Conservation (phyloP, 345 rosid species). For the Murraya paniculata region DNA sequence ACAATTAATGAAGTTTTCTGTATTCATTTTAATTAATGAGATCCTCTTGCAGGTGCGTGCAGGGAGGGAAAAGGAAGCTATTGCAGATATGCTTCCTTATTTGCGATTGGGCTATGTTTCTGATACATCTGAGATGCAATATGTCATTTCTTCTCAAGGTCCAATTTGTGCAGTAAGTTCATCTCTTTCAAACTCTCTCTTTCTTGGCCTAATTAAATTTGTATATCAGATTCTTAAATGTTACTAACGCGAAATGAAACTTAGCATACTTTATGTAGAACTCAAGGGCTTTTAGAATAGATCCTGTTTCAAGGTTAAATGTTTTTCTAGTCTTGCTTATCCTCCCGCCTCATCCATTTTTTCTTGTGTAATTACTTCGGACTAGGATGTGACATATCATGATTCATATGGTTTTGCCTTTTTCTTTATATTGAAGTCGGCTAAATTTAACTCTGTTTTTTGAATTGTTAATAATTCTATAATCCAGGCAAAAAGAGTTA, state of each 20-base stretch:
- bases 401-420: neutral
- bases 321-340: neutral
- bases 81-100: constrained; percentile 87
- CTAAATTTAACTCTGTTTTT: neutral
- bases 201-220: neutral
- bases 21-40: constrained; percentile 16
- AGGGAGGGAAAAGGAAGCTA: constrained; percentile 86
- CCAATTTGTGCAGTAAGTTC: constrained; percentile 86
- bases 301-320: constrained; percentile 3
- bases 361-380: neutral
- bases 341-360: neutral
- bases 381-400: neutral
- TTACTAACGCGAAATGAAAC: neutral
- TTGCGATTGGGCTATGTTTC: constrained; percentile 86
- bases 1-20: constrained; percentile 3
- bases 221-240: neutral
- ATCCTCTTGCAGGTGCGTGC: constrained; percentile 52
- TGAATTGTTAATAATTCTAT: neutral
- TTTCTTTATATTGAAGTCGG: neutral
- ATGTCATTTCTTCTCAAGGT: constrained; percentile 93
- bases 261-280: neutral
- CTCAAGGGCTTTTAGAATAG: neutral
- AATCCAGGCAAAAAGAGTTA: neutral
- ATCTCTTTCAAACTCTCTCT: neutral
- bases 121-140: constrained; percentile 86